phyloP scores from a whole-genome alignment of 2,329 filamentous ascomycete genomes.

The Fusarium kyushuense region DNA sequence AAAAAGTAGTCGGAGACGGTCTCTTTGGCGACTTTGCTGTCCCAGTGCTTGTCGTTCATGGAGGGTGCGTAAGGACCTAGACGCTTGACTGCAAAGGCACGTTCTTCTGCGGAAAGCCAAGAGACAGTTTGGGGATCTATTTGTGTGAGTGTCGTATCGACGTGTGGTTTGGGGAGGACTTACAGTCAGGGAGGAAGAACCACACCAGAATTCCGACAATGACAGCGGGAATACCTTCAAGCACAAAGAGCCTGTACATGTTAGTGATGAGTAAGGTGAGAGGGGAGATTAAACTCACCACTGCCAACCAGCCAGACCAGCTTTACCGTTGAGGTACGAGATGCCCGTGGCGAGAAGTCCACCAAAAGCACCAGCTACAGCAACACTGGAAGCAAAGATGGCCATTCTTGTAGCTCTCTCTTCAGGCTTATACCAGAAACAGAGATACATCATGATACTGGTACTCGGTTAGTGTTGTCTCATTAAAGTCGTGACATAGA shows the following conservation, averaged over 20 bases:
- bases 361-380: constrained; percentile 70
- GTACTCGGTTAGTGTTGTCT: not conserved
- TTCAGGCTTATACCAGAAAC: constrained; percentile 72
- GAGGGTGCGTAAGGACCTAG: constrained; percentile 51
- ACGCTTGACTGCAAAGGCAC: constrained; percentile 52
- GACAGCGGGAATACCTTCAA: constrained; percentile 56
- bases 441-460: constrained; percentile 66
- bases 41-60: constrained; percentile 54
- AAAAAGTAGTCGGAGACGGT: constrained; percentile 52
- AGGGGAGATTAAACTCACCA: constrained; percentile 17
- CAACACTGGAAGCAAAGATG: constrained; percentile 69
- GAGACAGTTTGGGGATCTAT: constrained; percentile 50
- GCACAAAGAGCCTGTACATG: constrained; percentile 68
- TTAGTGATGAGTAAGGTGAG: not conserved
- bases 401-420: constrained; percentile 70
- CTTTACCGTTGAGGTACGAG: constrained; percentile 59
- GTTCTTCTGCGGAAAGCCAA: constrained; percentile 52
- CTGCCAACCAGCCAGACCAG: constrained; percentile 67
- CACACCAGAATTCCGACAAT: constrained; percentile 50
- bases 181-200: constrained; percentile 51
- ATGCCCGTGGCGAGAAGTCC: constrained; percentile 68
- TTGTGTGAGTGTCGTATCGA: not conserved
- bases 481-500: not conserved
- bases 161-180: not conserved
- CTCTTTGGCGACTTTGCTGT: constrained; percentile 49